phyloP scores from a whole-genome alignment of 306 rosid genomes.

The Fragaria iinumae region DNA sequence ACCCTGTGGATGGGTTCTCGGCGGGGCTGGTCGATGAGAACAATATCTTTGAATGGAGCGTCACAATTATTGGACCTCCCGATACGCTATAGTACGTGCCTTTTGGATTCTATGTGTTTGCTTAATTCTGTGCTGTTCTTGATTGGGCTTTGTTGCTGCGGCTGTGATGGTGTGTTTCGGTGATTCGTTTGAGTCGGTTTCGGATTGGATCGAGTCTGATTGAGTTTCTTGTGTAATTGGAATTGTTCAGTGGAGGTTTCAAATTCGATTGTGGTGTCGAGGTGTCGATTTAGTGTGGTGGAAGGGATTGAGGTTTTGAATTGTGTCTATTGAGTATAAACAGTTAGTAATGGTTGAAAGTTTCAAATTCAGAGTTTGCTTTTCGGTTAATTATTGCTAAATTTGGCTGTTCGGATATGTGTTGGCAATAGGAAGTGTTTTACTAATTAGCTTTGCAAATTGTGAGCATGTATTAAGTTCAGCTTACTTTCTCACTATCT shows the following conservation, averaged over 20 bases:
- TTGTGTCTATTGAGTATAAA: not conserved
- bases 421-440: not conserved
- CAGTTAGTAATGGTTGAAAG: not conserved
- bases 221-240: not conserved
- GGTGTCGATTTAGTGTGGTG: not conserved
- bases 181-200: not conserved
- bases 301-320: not conserved
- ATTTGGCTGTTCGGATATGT: not conserved
- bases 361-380: not conserved
- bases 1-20: slow-evolving; percentile 93
- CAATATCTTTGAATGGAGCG: slow-evolving; percentile 98
- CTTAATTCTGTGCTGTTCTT: not conserved
- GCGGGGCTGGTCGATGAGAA: slow-evolving; percentile 91
- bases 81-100: slow-evolving; percentile 87
- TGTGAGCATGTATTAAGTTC: not conserved
- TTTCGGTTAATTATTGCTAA: not conserved
- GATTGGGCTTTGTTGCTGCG: not conserved
- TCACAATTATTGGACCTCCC: slow-evolving; percentile 95
- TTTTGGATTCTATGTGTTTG: not conserved
- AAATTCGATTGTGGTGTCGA: slow-evolving; percentile 7
- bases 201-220: slow-evolving; percentile 25
- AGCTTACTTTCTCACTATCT: not conserved
- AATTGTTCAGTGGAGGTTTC: slow-evolving; percentile 4
- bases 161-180: slow-evolving; percentile 2
- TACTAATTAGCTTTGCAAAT: not conserved